Conservation (phyloP, 2,329 filamentous ascomycete genomes). For the Fusarium brachygibbosum region DNA sequence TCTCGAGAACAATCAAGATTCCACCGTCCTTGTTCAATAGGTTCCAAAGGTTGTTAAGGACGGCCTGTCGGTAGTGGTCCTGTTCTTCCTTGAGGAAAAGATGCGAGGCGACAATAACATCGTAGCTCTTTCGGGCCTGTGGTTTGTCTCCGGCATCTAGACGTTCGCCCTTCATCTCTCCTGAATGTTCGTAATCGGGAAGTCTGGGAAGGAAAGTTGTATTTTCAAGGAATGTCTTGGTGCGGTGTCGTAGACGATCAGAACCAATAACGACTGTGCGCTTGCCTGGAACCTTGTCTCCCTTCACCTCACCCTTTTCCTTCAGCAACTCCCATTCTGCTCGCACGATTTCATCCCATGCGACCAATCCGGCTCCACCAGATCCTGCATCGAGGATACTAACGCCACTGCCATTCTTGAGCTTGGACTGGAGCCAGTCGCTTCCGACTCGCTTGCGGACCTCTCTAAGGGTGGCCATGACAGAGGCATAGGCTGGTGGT, state of each 20-base stretch:
- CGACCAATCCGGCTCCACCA: slow-evolving; percentile 78
- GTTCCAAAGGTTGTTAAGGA: slow-evolving; percentile 91
- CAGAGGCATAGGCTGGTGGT: slow-evolving; percentile 78
- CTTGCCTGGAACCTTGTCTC: slow-evolving; percentile 71
- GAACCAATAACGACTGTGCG: slow-evolving; percentile 86
- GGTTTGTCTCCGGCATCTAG: slow-evolving; percentile 69
- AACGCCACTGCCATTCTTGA: slow-evolving; percentile 68
- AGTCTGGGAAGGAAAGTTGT: slow-evolving; percentile 92
- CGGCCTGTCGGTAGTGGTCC: slow-evolving; percentile 80
- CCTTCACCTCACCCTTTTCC: slow-evolving; percentile 61
- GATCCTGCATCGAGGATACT: slow-evolving; percentile 81
- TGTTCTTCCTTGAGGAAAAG: slow-evolving; percentile 81
- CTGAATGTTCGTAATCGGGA: slow-evolving; percentile 84
- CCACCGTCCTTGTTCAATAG: slow-evolving; percentile 87
- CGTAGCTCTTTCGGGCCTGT: slow-evolving; percentile 80
- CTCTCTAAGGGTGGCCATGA: slow-evolving; percentile 77
- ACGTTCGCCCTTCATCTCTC: slow-evolving; percentile 69
- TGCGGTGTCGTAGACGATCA: slow-evolving; percentile 78
- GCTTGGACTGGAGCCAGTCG: slow-evolving; percentile 75
- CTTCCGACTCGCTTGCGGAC: slow-evolving; percentile 79
- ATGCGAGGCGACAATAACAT: slow-evolving; percentile 91
- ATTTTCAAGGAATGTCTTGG: slow-evolving; percentile 83
- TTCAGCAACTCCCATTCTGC: slow-evolving; percentile 84
- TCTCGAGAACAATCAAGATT: slow-evolving; percentile 88
- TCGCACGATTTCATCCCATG: slow-evolving; percentile 81